These are phyloP conservation scores for Niveomyces coronatus DNA, from an alignment of 2,329 filamentous ascomycete genomes.

Conservation along the genomic window DNA sequence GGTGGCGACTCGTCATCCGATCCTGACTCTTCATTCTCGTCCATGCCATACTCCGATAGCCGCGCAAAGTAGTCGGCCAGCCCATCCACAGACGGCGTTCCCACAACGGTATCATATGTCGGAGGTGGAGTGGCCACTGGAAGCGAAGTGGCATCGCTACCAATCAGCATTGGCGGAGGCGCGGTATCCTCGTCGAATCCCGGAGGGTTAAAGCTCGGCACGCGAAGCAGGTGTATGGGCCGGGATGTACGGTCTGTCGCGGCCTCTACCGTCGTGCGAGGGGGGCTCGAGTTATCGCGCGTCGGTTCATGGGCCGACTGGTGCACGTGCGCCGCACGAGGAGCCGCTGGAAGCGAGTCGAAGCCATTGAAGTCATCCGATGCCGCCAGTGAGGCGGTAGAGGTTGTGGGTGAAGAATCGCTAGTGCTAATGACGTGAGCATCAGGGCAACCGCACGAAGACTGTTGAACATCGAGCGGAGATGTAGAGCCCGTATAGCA, in stretches of 20 bases:
- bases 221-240: conserved; percentile 75
- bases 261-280: conserved; percentile 7
- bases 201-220: conserved; percentile 80
- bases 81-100: conserved; percentile 53
- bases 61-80: conserved; percentile 82
- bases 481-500: conserved; percentile 55
- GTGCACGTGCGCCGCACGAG: conserved; percentile 47
- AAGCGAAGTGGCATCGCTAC: conserved; percentile 12
- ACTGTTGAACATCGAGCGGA: conserved; percentile 32
- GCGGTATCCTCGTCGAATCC: conserved; percentile 66
- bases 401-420: conserved; percentile 54
- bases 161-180: conserved; percentile 24
- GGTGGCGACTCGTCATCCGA: conserved; percentile 35
- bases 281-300: conserved; percentile 14
- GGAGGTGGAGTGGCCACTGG: conserved; percentile 68
- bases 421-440: conserved; percentile 41
- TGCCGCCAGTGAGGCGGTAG: conserved; percentile 36
- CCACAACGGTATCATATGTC: conserved; percentile 71
- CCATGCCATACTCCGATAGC: conserved; percentile 58
- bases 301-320: conserved; percentile 21
- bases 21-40: conserved; percentile 28
- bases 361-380: conserved; percentile 22
- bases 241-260: conserved; percentile 33
- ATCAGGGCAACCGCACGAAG: conserved; percentile 47
- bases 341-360: conserved; percentile 33